These are phyloP conservation scores for Moniliophthora roreri DNA, from an alignment of 1,284 basidiomycete genomes.

Conservation along the genomic window DNA sequence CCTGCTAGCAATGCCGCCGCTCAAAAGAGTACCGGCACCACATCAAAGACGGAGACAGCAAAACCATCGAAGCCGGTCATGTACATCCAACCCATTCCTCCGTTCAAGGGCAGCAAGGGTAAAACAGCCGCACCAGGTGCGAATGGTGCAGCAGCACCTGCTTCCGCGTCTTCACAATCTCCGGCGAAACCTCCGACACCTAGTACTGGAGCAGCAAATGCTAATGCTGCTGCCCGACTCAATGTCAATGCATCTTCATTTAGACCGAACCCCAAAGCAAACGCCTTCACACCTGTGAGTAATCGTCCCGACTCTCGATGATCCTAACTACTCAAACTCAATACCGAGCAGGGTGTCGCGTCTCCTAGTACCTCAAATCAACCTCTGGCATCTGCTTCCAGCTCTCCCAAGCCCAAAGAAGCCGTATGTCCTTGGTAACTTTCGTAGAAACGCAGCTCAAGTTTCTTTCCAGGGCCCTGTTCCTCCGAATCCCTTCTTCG, in stretches of 20 bases:
- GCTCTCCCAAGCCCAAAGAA: slow-evolving; percentile 66
- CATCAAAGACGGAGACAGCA: slow-evolving; percentile 32
- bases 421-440: slow-evolving; percentile 32
- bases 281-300: slow-evolving; percentile 68
- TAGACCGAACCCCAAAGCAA: slow-evolving; percentile 81
- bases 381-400: slow-evolving; percentile 42
- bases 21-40: slow-evolving; percentile 33
- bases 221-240: slow-evolving; percentile 48
- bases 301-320: slow-evolving; percentile 6
- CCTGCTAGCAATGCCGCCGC: slow-evolving; percentile 20
- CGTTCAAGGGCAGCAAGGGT: slow-evolving; percentile 72
- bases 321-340: slow-evolving; percentile 14
- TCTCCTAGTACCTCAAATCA: slow-evolving; percentile 35
- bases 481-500: slow-evolving; percentile 85
- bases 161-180: slow-evolving; percentile 12
- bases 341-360: slow-evolving; percentile 41
- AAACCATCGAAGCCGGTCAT: slow-evolving; percentile 51
- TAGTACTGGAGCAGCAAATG: slow-evolving; percentile 35
- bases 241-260: slow-evolving; percentile 80
- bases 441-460: not conserved
- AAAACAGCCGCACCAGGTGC: slow-evolving; percentile 24
- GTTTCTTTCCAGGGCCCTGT: slow-evolving; percentile 27
- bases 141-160: slow-evolving; percentile 27
- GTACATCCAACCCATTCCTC: slow-evolving; percentile 88
- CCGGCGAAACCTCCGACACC: slow-evolving; percentile 25